phyloP scores from a whole-genome alignment of 1,284 basidiomycete species.

The Mycosarcoma maydis region DNA sequence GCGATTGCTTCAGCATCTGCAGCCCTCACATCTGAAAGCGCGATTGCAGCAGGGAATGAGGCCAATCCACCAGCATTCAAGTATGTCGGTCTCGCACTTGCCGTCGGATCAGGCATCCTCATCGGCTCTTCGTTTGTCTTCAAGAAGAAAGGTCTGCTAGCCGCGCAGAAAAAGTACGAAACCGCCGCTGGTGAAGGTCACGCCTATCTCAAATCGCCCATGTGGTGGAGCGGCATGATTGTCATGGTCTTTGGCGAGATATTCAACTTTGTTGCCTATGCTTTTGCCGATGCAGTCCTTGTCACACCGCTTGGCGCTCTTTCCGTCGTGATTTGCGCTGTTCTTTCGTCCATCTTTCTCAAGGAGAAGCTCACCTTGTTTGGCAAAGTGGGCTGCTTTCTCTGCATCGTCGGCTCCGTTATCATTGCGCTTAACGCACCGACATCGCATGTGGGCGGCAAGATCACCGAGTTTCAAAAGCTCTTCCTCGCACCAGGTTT shows the following conservation, averaged over 20 bases:
- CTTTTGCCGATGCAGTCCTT: constrained; percentile 87
- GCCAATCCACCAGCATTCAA: constrained; percentile 68
- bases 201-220: constrained; percentile 76
- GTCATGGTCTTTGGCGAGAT: constrained; percentile 61
- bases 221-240: constrained; percentile 67
- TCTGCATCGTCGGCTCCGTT: constrained; percentile 86
- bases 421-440: constrained; percentile 78
- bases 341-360: constrained; percentile 90
- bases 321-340: constrained; percentile 93
- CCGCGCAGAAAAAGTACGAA: constrained; percentile 69
- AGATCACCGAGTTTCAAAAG: constrained; percentile 81
- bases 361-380: constrained; percentile 78
- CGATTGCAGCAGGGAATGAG: constrained; percentile 42
- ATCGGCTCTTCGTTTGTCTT: constrained; percentile 89
- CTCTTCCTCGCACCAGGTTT: constrained; percentile 89
- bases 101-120: constrained; percentile 82
- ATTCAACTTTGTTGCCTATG: constrained; percentile 74
- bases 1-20: constrained; percentile 55
- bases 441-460: constrained; percentile 78
- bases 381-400: constrained; percentile 75
- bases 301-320: constrained; percentile 96
- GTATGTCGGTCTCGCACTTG: constrained; percentile 76
- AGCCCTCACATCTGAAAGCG: constrained; percentile 52
- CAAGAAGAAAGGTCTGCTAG: constrained; percentile 79
- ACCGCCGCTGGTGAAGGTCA: constrained; percentile 87